These are phyloP conservation scores for Kwoniella shandongensis DNA, from an alignment of 768 basidiomycete species.

Conservation along the genomic window DNA sequence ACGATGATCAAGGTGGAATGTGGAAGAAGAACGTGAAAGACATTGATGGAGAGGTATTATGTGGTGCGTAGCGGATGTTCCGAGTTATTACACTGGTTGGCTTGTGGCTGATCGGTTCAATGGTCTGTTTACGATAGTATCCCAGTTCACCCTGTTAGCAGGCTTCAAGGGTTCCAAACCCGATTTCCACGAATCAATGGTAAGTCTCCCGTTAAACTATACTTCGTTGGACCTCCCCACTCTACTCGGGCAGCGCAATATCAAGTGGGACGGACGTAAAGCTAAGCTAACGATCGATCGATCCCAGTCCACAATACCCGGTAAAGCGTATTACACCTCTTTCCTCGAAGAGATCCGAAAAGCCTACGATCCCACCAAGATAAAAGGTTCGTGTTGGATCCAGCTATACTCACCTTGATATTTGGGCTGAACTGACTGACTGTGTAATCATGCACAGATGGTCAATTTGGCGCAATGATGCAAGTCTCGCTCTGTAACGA, in stretches of 20 bases:
- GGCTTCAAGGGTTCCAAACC: constrained; percentile 71
- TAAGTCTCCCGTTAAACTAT: constrained; percentile 50
- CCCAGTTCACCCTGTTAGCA: constrained; percentile 88
- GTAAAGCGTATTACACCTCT: constrained; percentile 67
- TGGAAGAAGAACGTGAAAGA: constrained; percentile 90
- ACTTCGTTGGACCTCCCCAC: neutral
- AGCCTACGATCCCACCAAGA: constrained; percentile 70
- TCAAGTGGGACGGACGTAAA: neutral
- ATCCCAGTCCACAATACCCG: constrained; percentile 65
- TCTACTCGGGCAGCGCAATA: neutral
- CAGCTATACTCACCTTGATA: neutral
- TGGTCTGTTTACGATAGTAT: constrained; percentile 55
- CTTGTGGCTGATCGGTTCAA: no score
- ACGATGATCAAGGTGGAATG: constrained; percentile 56
- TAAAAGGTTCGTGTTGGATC: constrained; percentile 61
- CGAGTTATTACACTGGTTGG: no score
- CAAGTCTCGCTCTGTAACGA: constrained; percentile 82
- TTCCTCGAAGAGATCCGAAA: constrained; percentile 70
- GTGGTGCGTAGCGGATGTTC: constrained; percentile 60
- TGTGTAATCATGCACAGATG: constrained; percentile 60
- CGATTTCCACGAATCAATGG: constrained; percentile 93
- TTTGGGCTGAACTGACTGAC: neutral
- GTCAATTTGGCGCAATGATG: constrained; percentile 97
- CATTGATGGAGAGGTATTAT: constrained; percentile 83
- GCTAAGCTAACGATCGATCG: neutral